These are phyloP conservation scores for Abrus precatorius DNA, from an alignment of 306 rosid species.

Conservation along the genomic window DNA sequence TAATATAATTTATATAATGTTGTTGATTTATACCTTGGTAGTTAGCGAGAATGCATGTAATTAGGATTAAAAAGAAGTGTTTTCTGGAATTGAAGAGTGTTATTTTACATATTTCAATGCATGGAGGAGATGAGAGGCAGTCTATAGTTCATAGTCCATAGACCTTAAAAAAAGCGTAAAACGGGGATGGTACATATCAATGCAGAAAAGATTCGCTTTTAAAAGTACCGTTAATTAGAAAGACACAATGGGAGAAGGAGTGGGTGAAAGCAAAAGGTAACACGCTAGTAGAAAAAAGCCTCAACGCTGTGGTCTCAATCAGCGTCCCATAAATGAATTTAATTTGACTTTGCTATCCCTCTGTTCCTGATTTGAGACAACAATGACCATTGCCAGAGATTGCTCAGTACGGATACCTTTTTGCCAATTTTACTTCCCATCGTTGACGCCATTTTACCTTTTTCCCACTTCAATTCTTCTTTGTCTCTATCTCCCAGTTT, in stretches of 20 bases:
- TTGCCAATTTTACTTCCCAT: not conserved
- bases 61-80: too few species aligned
- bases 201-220: slow-evolving; percentile 57
- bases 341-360: slow-evolving; percentile 60
- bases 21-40: too few species aligned
- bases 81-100: too few species aligned
- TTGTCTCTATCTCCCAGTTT: slow-evolving; percentile 13
- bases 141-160: not conserved
- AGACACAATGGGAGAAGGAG: slow-evolving; percentile 31
- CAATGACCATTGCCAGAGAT: slow-evolving; percentile 44
- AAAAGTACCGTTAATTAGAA: slow-evolving; percentile 32
- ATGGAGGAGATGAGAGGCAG: slow-evolving; percentile 1
- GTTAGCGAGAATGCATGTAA: too few species aligned
- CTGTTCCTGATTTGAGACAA: slow-evolving; percentile 52
- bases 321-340: slow-evolving; percentile 27
- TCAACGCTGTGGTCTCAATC: slow-evolving; percentile 11
- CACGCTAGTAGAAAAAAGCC: not conserved
- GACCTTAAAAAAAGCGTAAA: slow-evolving; percentile 50
- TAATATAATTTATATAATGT: too few species aligned
- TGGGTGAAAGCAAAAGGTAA: slow-evolving; percentile 43
- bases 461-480: not conserved
- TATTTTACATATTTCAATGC: slow-evolving; percentile 22
- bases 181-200: slow-evolving; percentile 48
- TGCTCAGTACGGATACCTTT: slow-evolving; percentile 43
- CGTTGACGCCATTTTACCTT: slow-evolving; percentile 36